phyloP scores from a whole-genome alignment of 768 basidiomycete genomes.

The Trametes sanguinea region DNA sequence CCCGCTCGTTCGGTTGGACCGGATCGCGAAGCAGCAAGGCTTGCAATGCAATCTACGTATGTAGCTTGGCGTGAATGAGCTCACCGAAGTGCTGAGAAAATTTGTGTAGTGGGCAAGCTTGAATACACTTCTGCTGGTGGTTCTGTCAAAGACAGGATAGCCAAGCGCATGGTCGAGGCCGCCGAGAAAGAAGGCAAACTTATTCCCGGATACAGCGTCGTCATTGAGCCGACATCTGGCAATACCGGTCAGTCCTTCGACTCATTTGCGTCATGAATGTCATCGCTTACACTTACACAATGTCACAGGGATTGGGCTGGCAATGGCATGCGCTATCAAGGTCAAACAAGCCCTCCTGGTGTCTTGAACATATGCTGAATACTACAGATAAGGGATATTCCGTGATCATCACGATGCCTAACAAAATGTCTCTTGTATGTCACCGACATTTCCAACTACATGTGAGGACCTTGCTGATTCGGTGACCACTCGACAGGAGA shows the following conservation, averaged over 20 bases:
- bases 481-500: slow-evolving; percentile 55
- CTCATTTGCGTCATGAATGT: too few relatives aligned
- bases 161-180: slow-evolving; percentile 94
- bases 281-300: too few relatives aligned
- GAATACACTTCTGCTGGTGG: slow-evolving; percentile 93
- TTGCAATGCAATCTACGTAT: slow-evolving; percentile 88
- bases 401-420: slow-evolving; percentile 86
- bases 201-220: slow-evolving; percentile 82
- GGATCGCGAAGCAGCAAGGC: slow-evolving; percentile 69
- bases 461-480: too few relatives aligned
- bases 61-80: slow-evolving; percentile 33
- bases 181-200: slow-evolving; percentile 88
- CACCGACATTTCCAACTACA: too few relatives aligned
- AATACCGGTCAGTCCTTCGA: slow-evolving; percentile 93
- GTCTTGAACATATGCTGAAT: slow-evolving; percentile 58
- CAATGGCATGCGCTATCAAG: slow-evolving; percentile 92
- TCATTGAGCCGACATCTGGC: slow-evolving; percentile 95
- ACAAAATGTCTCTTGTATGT: slow-evolving; percentile 88
- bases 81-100: too few relatives aligned
- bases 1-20: slow-evolving; percentile 84
- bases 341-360: slow-evolving; percentile 41
- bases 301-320: too few relatives aligned
- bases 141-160: slow-evolving; percentile 94
- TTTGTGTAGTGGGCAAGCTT: slow-evolving; percentile 72
- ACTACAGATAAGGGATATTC: slow-evolving; percentile 88